Percentiles rank a stretch among this genome's conserved stretches.
These are phyloP conservation scores for Westerdykella sp. DNA, from an alignment of 2,329 filamentous ascomycete genomes.

Conservation along the genomic window DNA sequence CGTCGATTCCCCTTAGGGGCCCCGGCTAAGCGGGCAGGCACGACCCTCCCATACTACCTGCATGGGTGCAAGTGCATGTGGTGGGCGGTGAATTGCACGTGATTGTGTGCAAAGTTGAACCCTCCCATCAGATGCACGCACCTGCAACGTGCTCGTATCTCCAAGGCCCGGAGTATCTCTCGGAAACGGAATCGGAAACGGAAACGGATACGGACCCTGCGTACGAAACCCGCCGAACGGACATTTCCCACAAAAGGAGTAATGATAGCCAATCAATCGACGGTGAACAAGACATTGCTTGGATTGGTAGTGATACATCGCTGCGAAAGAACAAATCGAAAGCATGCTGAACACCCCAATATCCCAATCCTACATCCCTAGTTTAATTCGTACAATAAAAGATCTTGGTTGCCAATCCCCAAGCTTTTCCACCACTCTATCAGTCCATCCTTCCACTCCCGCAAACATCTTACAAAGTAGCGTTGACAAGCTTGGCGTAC, in stretches of 20 bases:
- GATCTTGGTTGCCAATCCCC: slow-evolving; percentile 16
- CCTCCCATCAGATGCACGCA: too few relatives aligned
- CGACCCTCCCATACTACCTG: not conserved
- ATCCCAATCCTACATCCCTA: slow-evolving; percentile 30
- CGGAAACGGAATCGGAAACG: too few relatives aligned
- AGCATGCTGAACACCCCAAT: slow-evolving; percentile 22
- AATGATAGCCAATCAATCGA: not conserved
- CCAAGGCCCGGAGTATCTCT: too few relatives aligned
- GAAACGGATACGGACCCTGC: too few relatives aligned
- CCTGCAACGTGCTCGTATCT: too few relatives aligned
- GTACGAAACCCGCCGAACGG: not conserved
- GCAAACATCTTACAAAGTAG: slow-evolving; percentile 65
- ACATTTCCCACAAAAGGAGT: not conserved
- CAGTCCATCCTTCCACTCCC: slow-evolving; percentile 2
- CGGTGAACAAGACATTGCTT: slow-evolving; percentile 19
- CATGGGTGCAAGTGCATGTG: too few relatives aligned
- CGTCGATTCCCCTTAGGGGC: not conserved
- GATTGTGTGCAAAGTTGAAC: too few relatives aligned
- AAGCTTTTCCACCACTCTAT: slow-evolving; percentile 9
- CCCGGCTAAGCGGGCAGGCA: not conserved
- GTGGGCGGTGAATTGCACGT: too few relatives aligned
- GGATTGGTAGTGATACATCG: slow-evolving; percentile 25
- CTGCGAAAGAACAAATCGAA: slow-evolving; percentile 15
- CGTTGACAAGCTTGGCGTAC: slow-evolving; percentile 86
- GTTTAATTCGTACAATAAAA: slow-evolving; percentile 32